A percentile compares a stretch with the other conserved stretches of the same genome.
Evolutionary conservation across 2,329 filamentous ascomycete species (phyloP).

Genomic region (Phyllosticta ampelicida): DNA sequence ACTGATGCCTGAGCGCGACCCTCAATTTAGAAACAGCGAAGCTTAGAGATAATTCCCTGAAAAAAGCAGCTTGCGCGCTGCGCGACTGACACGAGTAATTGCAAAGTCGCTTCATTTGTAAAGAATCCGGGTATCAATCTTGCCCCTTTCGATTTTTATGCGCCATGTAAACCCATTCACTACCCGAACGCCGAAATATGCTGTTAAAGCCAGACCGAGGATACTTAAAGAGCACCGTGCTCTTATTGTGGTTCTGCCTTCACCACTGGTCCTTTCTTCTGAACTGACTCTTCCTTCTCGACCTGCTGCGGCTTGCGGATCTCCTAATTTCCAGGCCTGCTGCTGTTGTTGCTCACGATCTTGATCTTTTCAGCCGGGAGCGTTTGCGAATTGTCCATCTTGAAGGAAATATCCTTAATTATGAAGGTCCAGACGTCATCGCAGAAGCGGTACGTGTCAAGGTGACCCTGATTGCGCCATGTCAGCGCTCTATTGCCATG

Average conservation of each 20-base stretch:
- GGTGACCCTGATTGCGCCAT: conserved; percentile 60
- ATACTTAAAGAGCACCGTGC: too few relatives aligned
- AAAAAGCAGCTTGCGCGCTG: not conserved
- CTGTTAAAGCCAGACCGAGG: not conserved
- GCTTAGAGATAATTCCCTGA: not conserved
- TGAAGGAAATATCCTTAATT: conserved; percentile 98
- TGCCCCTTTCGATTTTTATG: not conserved
- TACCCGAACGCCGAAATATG: not conserved
- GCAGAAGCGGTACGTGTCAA: conserved; percentile 98
- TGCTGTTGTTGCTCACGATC: conserved; percentile 96
- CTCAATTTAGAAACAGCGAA: too few relatives aligned
- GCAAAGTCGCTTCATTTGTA: not conserved
- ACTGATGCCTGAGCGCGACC: not conserved
- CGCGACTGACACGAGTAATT: not conserved
- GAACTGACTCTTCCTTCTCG: too few relatives aligned
- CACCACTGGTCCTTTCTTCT: too few relatives aligned
- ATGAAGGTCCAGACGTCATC: conserved; percentile 99
- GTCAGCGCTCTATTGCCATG: conserved; percentile 13
- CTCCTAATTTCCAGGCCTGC: conserved; percentile 50
- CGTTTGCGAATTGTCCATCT: conserved; percentile 72
- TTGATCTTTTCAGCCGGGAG: conserved; percentile 87
- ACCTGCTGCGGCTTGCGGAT: too few relatives aligned
- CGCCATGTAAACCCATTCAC: not conserved
- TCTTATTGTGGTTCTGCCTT: too few relatives aligned
- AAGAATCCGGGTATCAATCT: not conserved